Percentiles rank a stretch among this genome's conserved stretches.
phyloP scores from a whole-genome alignment of 2,329 filamentous ascomycete genomes.

The Fusarium phyllophilum region DNA sequence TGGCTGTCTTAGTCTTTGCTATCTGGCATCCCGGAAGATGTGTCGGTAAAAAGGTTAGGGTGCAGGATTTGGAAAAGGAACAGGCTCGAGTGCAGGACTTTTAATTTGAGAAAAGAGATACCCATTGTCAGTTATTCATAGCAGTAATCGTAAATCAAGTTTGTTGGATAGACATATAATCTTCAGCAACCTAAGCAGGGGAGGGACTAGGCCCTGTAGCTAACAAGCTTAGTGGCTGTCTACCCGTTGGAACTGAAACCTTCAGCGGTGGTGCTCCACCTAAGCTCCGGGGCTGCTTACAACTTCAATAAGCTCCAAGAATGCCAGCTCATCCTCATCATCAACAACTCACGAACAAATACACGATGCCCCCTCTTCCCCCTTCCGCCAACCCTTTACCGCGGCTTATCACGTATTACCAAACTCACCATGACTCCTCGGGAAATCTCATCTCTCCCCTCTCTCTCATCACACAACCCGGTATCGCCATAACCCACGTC shows the following conservation, averaged over 20 bases:
- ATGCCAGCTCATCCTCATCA: slow-evolving; percentile 3
- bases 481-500: slow-evolving; percentile 75
- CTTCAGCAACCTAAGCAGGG: not conserved
- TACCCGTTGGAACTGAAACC: slow-evolving; percentile 9
- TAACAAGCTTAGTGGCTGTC: slow-evolving; percentile 18
- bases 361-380: slow-evolving; percentile 48
- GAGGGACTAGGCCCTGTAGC: not conserved
- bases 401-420: slow-evolving; percentile 64
- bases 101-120: slow-evolving; percentile 14
- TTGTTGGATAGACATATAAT: not conserved
- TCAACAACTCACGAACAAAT: not conserved
- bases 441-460: slow-evolving; percentile 63
- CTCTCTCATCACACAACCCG: slow-evolving; percentile 59
- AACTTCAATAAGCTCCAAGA: not conserved
- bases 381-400: slow-evolving; percentile 49
- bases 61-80: slow-evolving; percentile 34
- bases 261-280: slow-evolving; percentile 12
- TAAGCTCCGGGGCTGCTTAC: not conserved
- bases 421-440: slow-evolving; percentile 61
- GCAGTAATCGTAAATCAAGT: not conserved
- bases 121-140: not conserved
- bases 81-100: slow-evolving; percentile 15
- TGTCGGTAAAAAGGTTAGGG: slow-evolving; percentile 41
- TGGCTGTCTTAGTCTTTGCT: slow-evolving; percentile 58
- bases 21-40: slow-evolving; percentile 47